Percentiles rank a stretch among this genome's conserved stretches.
These are phyloP conservation scores for Yamadazyma sp. DNA, from an alignment of 1,139 yeast species.

Conservation along the genomic window DNA sequence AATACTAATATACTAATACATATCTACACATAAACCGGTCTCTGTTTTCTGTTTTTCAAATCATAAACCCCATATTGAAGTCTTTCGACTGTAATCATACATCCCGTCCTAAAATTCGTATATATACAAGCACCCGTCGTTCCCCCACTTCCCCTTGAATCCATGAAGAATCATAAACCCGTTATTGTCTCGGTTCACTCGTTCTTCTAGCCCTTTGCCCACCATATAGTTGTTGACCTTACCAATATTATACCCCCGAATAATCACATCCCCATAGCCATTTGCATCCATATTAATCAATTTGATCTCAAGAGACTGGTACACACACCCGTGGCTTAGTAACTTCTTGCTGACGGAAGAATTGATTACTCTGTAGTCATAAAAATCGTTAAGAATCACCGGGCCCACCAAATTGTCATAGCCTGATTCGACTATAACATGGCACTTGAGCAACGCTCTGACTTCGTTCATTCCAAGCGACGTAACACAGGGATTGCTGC, in stretches of 20 bases:
- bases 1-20: neutral
- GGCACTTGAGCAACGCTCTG: constrained; percentile 47
- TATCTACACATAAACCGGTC: neutral
- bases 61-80: no score
- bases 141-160: constrained; percentile 61
- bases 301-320: constrained; percentile 53
- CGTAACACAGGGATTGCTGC: constrained; percentile 14
- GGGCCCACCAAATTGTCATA: constrained; percentile 56
- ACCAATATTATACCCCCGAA: constrained; percentile 70
- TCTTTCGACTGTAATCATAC: no score
- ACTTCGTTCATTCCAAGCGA: constrained; percentile 38
- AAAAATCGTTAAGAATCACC: constrained; percentile 55
- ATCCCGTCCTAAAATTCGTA: no score
- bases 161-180: constrained; percentile 61
- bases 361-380: constrained; percentile 55
- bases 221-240: constrained; percentile 30
- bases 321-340: constrained; percentile 43
- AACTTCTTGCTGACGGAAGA: constrained; percentile 15
- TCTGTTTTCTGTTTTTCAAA: no score
- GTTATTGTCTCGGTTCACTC: constrained; percentile 35
- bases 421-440: constrained; percentile 55
- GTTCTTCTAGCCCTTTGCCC: constrained; percentile 17
- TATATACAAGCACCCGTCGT: constrained; percentile 70
- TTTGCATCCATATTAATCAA: constrained; percentile 31
- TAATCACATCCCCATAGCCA: constrained; percentile 49